A percentile compares a stretch with the other conserved stretches of the same genome.
phyloP scores from a whole-genome alignment of 2,329 filamentous ascomycete genomes.

The Aschersonia sp. region DNA sequence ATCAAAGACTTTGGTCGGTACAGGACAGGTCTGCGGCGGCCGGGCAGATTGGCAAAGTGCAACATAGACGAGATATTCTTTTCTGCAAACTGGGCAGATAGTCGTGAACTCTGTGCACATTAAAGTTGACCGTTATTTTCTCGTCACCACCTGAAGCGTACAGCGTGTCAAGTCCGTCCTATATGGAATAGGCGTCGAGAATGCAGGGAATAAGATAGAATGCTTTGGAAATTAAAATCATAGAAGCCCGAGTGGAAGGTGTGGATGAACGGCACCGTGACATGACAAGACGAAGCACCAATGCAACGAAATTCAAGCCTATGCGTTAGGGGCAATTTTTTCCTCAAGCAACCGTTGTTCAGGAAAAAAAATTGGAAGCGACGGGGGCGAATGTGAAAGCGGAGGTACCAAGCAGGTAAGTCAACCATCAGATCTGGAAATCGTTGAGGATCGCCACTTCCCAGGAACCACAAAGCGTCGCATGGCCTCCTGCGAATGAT shows the following conservation, averaged over 20 bases:
- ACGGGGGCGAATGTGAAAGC: background rate
- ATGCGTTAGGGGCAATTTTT: background rate
- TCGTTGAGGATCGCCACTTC: background rate
- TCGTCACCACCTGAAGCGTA: constrained; percentile 1
- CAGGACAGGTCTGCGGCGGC: constrained; percentile 30
- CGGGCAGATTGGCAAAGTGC: constrained; percentile 38
- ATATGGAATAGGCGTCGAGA: too few species aligned
- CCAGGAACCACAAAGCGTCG: too few species aligned
- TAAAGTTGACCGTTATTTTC: constrained; percentile 22
- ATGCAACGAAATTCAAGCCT: background rate
- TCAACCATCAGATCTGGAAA: background rate
- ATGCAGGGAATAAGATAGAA: too few species aligned
- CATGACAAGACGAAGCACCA: too few species aligned
- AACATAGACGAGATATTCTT: constrained; percentile 43
- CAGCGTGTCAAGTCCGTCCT: background rate
- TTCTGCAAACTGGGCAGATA: constrained; percentile 45
- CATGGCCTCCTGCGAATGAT: background rate
- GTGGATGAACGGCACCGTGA: too few species aligned
- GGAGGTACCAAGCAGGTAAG: background rate
- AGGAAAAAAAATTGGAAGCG: too few species aligned
- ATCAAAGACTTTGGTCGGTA: constrained; percentile 22
- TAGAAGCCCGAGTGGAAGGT: too few species aligned
- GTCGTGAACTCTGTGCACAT: constrained; percentile 46
- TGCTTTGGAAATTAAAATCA: too few species aligned
- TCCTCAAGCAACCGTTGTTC: constrained; percentile 1